A percentile compares a stretch with the other conserved stretches of the same genome.
Evolutionary conservation across 164 flowering plant species (phyloP).

Genomic region (Vitis rotundifolia): DNA sequence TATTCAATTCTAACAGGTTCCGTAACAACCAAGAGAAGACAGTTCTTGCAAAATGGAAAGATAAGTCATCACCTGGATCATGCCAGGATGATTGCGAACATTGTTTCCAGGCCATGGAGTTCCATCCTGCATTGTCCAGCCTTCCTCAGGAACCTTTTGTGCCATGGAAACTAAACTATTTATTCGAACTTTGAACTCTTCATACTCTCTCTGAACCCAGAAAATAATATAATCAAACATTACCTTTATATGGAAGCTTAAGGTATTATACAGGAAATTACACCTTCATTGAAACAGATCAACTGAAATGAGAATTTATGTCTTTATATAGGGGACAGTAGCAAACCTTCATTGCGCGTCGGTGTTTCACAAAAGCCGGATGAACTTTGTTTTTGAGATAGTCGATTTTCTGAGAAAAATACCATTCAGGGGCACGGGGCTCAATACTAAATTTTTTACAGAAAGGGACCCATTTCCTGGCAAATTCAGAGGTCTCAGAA

Average conservation of each 20-base stretch:
- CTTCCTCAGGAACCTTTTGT: constrained; percentile 17
- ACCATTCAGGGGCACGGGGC: constrained; percentile 66
- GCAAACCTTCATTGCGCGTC: constrained; percentile 65
- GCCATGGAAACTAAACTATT: constrained; percentile 55
- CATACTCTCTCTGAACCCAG: constrained; percentile 52
- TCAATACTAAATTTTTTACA: constrained; percentile 55
- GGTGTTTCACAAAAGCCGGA: constrained; percentile 53
- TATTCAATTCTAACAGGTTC: neutral
- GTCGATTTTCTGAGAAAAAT: constrained; percentile 54
- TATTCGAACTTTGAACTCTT: constrained; percentile 56
- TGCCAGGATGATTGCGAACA: constrained; percentile 64
- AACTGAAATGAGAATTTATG: neutral
- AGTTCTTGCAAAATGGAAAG: neutral
- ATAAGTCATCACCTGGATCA: constrained; percentile 49
- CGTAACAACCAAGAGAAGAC: neutral
- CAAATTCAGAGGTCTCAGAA: constrained; percentile 63
- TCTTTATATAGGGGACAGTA: neutral
- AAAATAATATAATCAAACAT: neutral
- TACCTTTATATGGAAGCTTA: neutral
- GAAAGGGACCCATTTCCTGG: constrained; percentile 67
- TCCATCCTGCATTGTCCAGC: constrained; percentile 66
- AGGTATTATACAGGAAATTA: neutral
- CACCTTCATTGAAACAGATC: too few relatives aligned
- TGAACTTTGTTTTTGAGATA: constrained; percentile 61
- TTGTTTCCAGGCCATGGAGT: constrained; percentile 70